Evolutionary conservation across 2,329 filamentous ascomycete species (phyloP).

Genomic region (Alternaria sp.): DNA sequence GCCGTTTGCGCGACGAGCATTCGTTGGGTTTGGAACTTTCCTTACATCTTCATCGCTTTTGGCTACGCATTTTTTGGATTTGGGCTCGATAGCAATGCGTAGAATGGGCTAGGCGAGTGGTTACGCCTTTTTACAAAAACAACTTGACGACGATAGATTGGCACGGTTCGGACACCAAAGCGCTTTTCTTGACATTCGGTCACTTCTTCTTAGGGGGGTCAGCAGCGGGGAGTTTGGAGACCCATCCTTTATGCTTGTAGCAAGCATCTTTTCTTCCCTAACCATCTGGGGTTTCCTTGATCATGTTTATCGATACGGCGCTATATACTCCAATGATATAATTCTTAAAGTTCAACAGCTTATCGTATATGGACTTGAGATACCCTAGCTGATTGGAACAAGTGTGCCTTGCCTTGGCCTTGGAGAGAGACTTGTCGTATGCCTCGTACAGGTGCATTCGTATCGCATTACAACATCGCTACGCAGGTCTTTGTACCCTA

Average conservation of each 20-base stretch:
- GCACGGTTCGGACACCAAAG: neutral
- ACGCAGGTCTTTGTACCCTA: neutral
- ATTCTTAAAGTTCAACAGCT: neutral
- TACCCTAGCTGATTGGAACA: neutral
- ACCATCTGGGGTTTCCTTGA: neutral
- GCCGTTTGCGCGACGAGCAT: constrained; percentile 1
- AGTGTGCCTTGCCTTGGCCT: neutral
- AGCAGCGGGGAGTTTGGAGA: constrained; percentile 1
- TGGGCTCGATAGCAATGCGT: neutral
- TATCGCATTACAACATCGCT: neutral
- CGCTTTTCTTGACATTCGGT: neutral
- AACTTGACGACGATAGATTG: neutral
- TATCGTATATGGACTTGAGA: neutral
- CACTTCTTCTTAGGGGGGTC: neutral
- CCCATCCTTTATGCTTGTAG: neutral
- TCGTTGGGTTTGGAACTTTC: neutral
- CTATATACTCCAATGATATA: constrained; percentile 8
- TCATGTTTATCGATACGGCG: neutral
- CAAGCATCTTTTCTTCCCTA: neutral
- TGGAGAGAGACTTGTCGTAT: neutral
- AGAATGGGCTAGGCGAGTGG: neutral
- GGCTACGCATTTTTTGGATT: neutral
- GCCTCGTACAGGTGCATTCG: neutral
- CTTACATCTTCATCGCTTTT: neutral
- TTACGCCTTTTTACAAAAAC: neutral